A percentile compares a stretch with the other conserved stretches of the same genome.
Conservation (phyloP, 768 basidiomycete genomes). For the Rhodotorula diobovata region DNA sequence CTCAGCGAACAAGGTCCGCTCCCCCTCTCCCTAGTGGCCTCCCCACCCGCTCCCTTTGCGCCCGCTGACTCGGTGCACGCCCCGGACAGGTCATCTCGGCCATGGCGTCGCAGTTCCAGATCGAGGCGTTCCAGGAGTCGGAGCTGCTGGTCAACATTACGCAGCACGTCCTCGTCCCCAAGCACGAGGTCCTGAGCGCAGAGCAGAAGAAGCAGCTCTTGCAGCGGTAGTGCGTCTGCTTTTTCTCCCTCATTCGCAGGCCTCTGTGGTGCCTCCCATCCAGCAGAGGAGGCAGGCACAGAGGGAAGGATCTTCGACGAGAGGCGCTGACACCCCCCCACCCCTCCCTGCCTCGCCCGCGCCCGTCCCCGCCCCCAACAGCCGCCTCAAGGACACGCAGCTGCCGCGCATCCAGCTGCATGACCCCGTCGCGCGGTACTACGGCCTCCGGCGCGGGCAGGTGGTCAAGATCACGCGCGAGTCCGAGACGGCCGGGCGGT, state of each 20-base stretch:
- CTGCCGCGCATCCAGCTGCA: constrained; percentile 91
- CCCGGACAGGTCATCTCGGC: constrained; percentile 81
- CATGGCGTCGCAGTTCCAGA: constrained; percentile 75
- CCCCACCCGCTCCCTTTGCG: background rate
- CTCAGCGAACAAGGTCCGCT: constrained; percentile 79
- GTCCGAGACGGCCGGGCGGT: constrained; percentile 91
- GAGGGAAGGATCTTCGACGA: background rate
- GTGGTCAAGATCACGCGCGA: constrained; percentile 98
- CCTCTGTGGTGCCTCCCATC: too few species aligned
- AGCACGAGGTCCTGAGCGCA: constrained; percentile 75
- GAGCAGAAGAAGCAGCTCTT: constrained; percentile 83
- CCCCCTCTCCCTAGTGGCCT: background rate
- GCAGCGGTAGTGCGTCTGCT: constrained; percentile 76
- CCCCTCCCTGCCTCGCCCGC: background rate
- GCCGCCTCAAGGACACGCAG: constrained; percentile 95
- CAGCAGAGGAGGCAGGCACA: too few species aligned
- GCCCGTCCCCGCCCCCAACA: too few species aligned
- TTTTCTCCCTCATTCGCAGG: background rate
- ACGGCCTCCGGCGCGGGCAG: constrained; percentile 88
- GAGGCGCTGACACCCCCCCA: background rate
- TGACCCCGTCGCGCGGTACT: constrained; percentile 98
- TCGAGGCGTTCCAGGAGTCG: constrained; percentile 95
- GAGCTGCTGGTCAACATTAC: constrained; percentile 97
- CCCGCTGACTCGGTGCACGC: background rate
- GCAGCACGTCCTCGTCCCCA: constrained; percentile 88